Evolutionary conservation across 2,329 filamentous ascomycete genomes (phyloP), one percentile per base, ranked within the genome.

Genomic region (Penicillium concentricum): DNA sequence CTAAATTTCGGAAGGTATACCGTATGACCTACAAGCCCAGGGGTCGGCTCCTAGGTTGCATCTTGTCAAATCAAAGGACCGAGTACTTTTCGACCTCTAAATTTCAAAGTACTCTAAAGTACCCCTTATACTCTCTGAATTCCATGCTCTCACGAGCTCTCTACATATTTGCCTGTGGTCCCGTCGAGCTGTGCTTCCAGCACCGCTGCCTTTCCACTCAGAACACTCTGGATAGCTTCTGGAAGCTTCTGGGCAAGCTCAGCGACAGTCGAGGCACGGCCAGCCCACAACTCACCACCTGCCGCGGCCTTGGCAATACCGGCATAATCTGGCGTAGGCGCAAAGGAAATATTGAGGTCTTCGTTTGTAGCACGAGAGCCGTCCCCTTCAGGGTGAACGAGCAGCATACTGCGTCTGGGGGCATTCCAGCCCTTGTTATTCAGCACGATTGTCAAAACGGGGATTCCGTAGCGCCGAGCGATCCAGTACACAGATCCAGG

Each of bases 391-490:
- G 87, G 87, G 66, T 89, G 86, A 1, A 89, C 86, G 12, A 89
- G 79, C 20, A 87, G 72, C 68, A 89, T 77, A 16, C 81, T 85
- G 54, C 78, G 78, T 5, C 82, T 76, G 0, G 87, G 87, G 0
- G 86, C 87, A 65, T 89, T 87, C 87, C 87, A 89, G 43, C 87
- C 86, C 72, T 87, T 84, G 66, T 89, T 89, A 68, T 89, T 89
- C 49, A 89, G 71, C 12, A 89, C 84, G 42, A 89, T 84, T 0
- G 85, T 87, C 35, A 89, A 72, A 13, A 88, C 76, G 0, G 87
- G 86, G 52, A 89, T 87, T 7, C 82, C 80, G 70, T 89, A 89
- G 22, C 85, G 79, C 60, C 85, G 79, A 0, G 83, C 79, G 48
- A 89, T 87, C 87, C 87, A 89, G 70, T 88, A 89, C 0, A 89